Evolutionary conservation across 441 rosid species (phyloP), one percentile per base, ranked within the genome.

Genomic region (Pelargonium australe): DNA sequence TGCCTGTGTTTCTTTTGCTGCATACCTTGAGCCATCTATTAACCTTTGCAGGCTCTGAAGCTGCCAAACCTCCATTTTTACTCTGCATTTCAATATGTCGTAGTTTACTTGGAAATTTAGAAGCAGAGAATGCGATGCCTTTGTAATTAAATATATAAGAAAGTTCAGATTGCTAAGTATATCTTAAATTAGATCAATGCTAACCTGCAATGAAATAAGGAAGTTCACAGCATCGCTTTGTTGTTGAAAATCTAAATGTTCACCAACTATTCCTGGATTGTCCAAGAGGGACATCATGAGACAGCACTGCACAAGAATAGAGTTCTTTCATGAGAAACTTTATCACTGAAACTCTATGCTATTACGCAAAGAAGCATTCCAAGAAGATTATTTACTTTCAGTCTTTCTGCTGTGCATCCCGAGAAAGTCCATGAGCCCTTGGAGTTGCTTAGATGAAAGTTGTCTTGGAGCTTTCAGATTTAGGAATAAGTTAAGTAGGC

Each of bases 171-270:
- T 28, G 8, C 1, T 41, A 66, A 76, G 41, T 70, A 76, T 12
- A 70, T 20, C 0, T 20, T 0, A 20, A 20, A 20, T 20, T 20
- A 20, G 23, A 20, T 20, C 23, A 20, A 68, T n/a, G 2, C 19
- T 75, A 43, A 86, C 92, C 85, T 84, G 92, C 5, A 87, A 66
- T 14, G 86, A 84, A 3, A 87, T 79, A 62, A 87, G 67, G 43
- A 85, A 20, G 61, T 82, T 76, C 74, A 85, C 85, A 14, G 89
- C 79, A 72, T 85, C 87, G 41, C 64, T 74, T 17, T 81, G 23
- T 40, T 72, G 70, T 23, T 81, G 73, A 44, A 75, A 34, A 41
- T 83, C 83, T 72, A 77, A 68, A 62, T 75, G 78, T 51, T 81
- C 74, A 2, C 85, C 84, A 41, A 84, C 74, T 34, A 74, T 66